Conservation (phyloP, 345 rosid genomes). For the Raphanus sativus region DNA sequence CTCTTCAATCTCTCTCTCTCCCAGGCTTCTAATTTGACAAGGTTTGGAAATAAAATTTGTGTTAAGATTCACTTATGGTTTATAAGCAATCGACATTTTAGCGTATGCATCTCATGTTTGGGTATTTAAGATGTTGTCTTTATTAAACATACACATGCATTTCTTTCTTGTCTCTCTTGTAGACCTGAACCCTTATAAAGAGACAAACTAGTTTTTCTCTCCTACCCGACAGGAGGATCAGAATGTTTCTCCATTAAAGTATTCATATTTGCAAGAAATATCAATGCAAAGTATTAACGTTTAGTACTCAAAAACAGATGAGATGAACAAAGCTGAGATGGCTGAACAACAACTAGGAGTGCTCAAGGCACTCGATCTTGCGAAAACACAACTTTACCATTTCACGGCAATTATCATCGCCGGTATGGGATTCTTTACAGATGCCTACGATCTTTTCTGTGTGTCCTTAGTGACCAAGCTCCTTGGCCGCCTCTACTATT, state of each 20-base stretch:
- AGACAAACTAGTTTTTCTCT: not conserved
- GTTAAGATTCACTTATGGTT: not conserved
- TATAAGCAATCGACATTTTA: not conserved
- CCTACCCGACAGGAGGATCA: constrained; percentile 19
- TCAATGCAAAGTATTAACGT: not conserved
- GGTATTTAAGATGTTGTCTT: not conserved
- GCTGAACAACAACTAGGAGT: not conserved
- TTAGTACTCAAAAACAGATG: not conserved
- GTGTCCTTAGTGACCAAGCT: not conserved
- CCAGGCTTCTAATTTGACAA: not conserved
- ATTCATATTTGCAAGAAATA: not conserved
- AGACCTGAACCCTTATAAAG: not conserved
- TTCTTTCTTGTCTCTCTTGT: not conserved
- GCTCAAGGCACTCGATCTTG: not conserved
- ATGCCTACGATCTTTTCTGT: not conserved
- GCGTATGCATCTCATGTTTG: not conserved
- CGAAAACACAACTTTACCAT: constrained; percentile 1
- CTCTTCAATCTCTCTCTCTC: not conserved
- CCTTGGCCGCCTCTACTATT: not conserved
- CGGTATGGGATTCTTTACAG: not conserved
- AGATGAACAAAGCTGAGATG: not conserved
- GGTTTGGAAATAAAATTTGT: not conserved
- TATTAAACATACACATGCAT: not conserved
- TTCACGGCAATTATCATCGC: not conserved
- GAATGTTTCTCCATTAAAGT: not conserved